Evolutionary conservation across 179 eudicot species (phyloP).

Genomic region (Silene noctiflora): DNA sequence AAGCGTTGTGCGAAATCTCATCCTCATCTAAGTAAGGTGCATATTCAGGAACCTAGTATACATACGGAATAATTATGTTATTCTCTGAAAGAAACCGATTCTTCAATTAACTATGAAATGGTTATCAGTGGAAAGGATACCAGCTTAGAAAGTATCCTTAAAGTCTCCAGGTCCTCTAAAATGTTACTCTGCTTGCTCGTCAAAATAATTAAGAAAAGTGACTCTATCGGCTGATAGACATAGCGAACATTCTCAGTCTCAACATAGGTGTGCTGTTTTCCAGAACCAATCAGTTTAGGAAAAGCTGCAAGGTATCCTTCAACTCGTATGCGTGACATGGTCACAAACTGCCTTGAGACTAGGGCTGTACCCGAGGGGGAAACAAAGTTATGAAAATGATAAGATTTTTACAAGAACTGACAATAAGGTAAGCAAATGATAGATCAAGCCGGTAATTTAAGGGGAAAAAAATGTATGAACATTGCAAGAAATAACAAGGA

Average conservation of each 20-base stretch:
- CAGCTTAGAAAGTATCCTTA: slow-evolving; percentile 83
- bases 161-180: slow-evolving; percentile 92
- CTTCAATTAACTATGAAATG: slow-evolving; percentile 16
- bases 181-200: slow-evolving; percentile 96
- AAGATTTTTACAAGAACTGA: neutral
- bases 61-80: slow-evolving; percentile 22
- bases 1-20: slow-evolving; percentile 50
- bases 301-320: slow-evolving; percentile 95
- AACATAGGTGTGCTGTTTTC: slow-evolving; percentile 87
- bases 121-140: slow-evolving; percentile 46
- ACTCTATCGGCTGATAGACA: slow-evolving; percentile 92
- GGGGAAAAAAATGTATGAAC: too few species aligned
- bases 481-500: too few species aligned
- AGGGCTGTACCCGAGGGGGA: slow-evolving; percentile 48
- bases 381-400: neutral
- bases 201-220: slow-evolving; percentile 67
- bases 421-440: too few species aligned
- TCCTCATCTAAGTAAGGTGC: slow-evolving; percentile 56
- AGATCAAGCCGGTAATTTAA: too few species aligned
- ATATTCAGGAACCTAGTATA: slow-evolving; percentile 61
- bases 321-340: slow-evolving; percentile 83
- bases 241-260: slow-evolving; percentile 97
- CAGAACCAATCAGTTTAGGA: slow-evolving; percentile 89
- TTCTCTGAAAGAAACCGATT: neutral
- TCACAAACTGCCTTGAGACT: slow-evolving; percentile 85